Base-by-base conservation (phyloP, 2,329 filamentous ascomycete species). In the Arachnomyces sp. region DNA sequence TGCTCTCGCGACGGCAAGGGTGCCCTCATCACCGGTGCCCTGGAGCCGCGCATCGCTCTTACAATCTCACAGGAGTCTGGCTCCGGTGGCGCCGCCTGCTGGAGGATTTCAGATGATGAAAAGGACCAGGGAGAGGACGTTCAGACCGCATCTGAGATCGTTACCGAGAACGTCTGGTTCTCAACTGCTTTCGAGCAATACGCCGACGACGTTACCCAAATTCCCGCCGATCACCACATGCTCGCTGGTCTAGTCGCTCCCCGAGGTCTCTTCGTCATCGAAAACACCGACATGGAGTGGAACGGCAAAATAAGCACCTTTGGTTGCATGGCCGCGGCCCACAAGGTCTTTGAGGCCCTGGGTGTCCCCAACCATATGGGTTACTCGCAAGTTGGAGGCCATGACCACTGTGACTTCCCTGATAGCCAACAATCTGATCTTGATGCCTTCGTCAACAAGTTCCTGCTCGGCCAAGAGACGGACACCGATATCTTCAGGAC, bases 1-100 rank as follows among this genome's bases (percentile, higher is more conserved):
- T 82, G 77, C 65, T 80, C 75, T 39, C 72, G 77, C 31, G 78
- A 80, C 59, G 77, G 76, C 41, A 81, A 81, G 62, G 77, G 77
- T 9, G 77, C 77, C 21, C 71, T 81, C 46, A 65, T 80, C n/a
- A 73, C 71, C 3, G 76, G 75, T 12, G 77, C 77, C 2, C 65
- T 80, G 15, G 74, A 77, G 44, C 54, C 65, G 39, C 75, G 77
- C 31, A 76, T 81, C 44, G 75, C 73, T 13, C 67, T 82, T 28
- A 78, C 75, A 11, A 67, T 82, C 28, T 75, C 77, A 0, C 77
- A 81, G 55, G 77, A 81, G 60, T 78, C 74, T 5, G 77, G 77
- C 14, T 72, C 75, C 1, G 77, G 77, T 39, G 77, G 75, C 31
- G 68, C 76, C 14, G 75, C 74, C 12, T 80, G 75, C 63, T 80